Evolutionary conservation across 202 grass and related monocot genomes (phyloP).

Genomic region (Musa balbisiana): DNA sequence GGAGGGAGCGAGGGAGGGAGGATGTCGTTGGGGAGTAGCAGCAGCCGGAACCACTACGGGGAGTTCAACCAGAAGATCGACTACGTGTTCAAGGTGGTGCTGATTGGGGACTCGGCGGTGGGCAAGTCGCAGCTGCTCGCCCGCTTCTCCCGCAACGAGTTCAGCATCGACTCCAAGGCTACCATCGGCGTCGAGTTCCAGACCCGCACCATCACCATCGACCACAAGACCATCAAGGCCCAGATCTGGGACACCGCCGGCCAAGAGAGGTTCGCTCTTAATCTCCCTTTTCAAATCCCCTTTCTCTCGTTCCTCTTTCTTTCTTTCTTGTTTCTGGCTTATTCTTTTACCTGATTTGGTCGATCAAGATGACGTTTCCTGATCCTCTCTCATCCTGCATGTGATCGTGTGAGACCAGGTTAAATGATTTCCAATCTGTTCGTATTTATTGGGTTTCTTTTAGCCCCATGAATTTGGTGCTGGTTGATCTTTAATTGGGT

Average conservation of each 20-base stretch:
- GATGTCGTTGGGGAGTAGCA: background rate
- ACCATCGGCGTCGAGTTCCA: constrained; percentile 99
- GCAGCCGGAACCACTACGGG: background rate
- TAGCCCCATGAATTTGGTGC: too few relatives aligned
- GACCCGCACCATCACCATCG: constrained; percentile 78
- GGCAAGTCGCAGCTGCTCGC: constrained; percentile 97
- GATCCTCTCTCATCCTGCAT: too few relatives aligned
- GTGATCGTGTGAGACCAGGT: too few relatives aligned
- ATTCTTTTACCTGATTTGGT: background rate
- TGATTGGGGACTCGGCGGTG: constrained; percentile 92
- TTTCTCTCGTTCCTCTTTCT: background rate
- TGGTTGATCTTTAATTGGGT: background rate
- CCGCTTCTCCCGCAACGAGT: constrained; percentile 88
- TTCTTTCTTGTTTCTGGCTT: background rate
- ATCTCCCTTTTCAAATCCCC: background rate
- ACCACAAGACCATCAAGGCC: constrained; percentile 41
- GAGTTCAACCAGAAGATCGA: constrained; percentile 53
- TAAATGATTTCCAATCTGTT: too few relatives aligned
- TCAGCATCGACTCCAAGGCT: constrained; percentile 93
- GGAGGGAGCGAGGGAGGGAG: background rate
- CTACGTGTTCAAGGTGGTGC: constrained; percentile 97
- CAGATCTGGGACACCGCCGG: constrained; percentile 57
- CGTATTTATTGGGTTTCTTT: too few relatives aligned
- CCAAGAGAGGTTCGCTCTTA: constrained; percentile 9
- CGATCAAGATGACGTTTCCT: background rate